phyloP scores from a whole-genome alignment of 441 rosid genomes.

The Pelargonium myrrhifolium region DNA sequence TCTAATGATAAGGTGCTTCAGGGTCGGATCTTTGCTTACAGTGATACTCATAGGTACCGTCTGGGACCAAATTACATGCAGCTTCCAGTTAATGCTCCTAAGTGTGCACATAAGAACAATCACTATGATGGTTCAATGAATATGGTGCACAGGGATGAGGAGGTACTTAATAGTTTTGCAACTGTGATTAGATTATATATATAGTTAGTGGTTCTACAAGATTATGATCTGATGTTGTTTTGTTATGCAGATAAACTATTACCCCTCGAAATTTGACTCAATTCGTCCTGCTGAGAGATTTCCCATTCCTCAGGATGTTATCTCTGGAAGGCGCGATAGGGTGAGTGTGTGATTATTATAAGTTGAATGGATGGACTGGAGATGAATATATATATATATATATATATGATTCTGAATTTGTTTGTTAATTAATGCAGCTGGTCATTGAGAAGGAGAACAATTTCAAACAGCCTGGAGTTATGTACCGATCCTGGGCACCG shows the following conservation, averaged over 20 bases:
- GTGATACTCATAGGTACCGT: constrained; percentile 93
- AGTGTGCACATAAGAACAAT: constrained; percentile 84
- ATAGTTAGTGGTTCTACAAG: too few relatives aligned
- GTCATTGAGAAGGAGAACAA: constrained; percentile 78
- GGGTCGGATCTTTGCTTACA: constrained; percentile 67
- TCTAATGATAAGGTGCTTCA: constrained; percentile 89
- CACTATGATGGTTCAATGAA: constrained; percentile 93
- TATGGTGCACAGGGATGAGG: constrained; percentile 89
- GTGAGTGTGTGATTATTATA: constrained; percentile 23
- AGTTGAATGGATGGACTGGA: too few relatives aligned
- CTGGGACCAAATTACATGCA: constrained; percentile 94
- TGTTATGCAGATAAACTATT: constrained; percentile 81
- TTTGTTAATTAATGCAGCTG: constrained; percentile 35
- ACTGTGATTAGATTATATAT: too few relatives aligned
- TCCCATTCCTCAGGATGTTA: constrained; percentile 41
- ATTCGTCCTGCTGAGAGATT: constrained; percentile 59
- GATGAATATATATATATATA: background rate
- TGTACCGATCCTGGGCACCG: constrained; percentile 63
- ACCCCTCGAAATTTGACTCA: constrained; percentile 76
- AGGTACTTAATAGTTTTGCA: too few relatives aligned
- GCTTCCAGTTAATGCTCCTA: constrained; percentile 88
- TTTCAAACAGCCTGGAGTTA: constrained; percentile 88
- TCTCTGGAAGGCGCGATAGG: constrained; percentile 74
- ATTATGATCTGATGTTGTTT: too few relatives aligned
- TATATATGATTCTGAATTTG: background rate